phyloP scores from a whole-genome alignment of 192 early-diverging fungal genomes.

The Obelidium mucronatum region DNA sequence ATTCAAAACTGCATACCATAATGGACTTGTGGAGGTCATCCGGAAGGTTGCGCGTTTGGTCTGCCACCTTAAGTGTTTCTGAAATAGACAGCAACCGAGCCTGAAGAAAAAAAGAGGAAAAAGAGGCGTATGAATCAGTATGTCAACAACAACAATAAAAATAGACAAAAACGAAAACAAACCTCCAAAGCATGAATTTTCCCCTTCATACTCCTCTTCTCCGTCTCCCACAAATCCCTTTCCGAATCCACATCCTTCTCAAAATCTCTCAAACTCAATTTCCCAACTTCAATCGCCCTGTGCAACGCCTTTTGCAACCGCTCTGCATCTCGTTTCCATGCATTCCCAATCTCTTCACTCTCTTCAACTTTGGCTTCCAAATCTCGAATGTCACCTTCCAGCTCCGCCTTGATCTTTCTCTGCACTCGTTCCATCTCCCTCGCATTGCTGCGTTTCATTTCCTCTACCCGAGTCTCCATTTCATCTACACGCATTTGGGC shows the following conservation, averaged over 20 bases:
- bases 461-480: slow-evolving; percentile 6
- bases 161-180: background rate
- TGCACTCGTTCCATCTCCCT: slow-evolving; percentile 4
- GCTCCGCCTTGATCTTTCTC: background rate
- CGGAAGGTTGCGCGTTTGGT: background rate
- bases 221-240: slow-evolving; percentile 18
- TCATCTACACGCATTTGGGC: slow-evolving; percentile 7
- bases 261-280: slow-evolving; percentile 19
- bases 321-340: slow-evolving; percentile 28
- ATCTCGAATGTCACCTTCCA: slow-evolving; percentile 34
- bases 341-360: background rate
- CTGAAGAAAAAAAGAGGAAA: background rate
- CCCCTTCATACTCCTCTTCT: background rate
- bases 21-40: slow-evolving; percentile 25
- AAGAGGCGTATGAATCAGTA: background rate
- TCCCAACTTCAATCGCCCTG: slow-evolving; percentile 13
- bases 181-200: slow-evolving; percentile 22
- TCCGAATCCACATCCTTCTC: slow-evolving; percentile 31
- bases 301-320: slow-evolving; percentile 24
- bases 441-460: slow-evolving; percentile 12
- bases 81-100: slow-evolving; percentile 7
- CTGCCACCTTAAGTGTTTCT: slow-evolving; percentile 23
- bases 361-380: slow-evolving; percentile 34
- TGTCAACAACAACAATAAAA: background rate
- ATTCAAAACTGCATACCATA: slow-evolving; percentile 11